Percentiles rank a stretch among this genome's conserved stretches.
These are phyloP conservation scores for Clarkia xantiana DNA, from an alignment of 345 rosid species.

Conservation along the genomic window DNA sequence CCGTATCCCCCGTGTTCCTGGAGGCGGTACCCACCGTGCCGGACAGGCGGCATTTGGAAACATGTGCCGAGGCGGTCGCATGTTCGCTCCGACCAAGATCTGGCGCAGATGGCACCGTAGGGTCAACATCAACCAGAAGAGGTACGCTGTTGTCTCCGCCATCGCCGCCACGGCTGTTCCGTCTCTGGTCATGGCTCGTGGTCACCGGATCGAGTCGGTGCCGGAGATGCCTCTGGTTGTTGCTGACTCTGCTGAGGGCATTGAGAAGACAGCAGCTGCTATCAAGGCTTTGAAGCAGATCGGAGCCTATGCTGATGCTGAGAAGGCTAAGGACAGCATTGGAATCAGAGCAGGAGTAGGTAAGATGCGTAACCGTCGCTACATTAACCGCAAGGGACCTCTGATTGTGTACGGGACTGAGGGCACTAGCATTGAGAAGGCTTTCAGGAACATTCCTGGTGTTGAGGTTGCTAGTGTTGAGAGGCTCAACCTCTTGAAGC, in stretches of 20 bases:
- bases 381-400: conserved; percentile 81
- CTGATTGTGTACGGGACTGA: conserved; percentile 69
- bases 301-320: conserved; percentile 76
- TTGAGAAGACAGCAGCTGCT: conserved; percentile 77
- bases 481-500: conserved; percentile 62
- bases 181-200: conserved; percentile 84
- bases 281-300: conserved; percentile 69
- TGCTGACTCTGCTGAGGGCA: conserved; percentile 47
- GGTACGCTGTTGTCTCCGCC: conserved; percentile 82
- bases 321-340: conserved; percentile 80
- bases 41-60: conserved; percentile 98
- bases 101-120: conserved; percentile 95
- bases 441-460: conserved; percentile 87
- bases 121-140: conserved; percentile 73
- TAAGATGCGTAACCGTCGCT: conserved; percentile 75
- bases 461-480: conserved; percentile 84
- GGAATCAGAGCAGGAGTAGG: conserved; percentile 89
- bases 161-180: conserved; percentile 92
- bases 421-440: conserved; percentile 79
- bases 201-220: conserved; percentile 67
- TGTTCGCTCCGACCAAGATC: conserved; percentile 98
- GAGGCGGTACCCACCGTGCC: conserved; percentile 99
- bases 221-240: conserved; percentile 86
- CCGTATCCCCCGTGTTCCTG: conserved; percentile 98
- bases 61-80: conserved; percentile 99